Conservation (phyloP, 768 basidiomycete species). For the Lentinula detonsa region DNA sequence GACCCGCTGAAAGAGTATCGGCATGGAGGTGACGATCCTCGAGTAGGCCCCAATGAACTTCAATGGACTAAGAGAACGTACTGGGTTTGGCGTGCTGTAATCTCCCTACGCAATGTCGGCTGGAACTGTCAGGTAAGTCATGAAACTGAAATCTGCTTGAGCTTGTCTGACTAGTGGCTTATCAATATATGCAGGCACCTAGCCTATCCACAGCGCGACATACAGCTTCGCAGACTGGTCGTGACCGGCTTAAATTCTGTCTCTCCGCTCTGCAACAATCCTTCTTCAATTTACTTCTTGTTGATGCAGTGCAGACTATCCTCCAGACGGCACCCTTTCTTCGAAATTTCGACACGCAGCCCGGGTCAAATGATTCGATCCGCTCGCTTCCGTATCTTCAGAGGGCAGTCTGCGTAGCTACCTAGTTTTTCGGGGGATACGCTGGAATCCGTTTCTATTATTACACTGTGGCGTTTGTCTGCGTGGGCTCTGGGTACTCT, state of each 20-base stretch:
- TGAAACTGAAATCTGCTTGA: not conserved
- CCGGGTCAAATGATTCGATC: not conserved
- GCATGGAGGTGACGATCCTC: not conserved
- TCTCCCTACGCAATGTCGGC: not conserved
- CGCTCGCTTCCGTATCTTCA: not conserved
- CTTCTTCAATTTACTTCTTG: not conserved
- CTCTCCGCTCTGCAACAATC: not conserved
- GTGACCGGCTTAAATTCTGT: not conserved
- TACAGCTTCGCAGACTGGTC: too few species aligned
- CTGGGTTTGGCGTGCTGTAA: not conserved
- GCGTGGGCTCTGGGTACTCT: not conserved
- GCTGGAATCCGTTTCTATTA: not conserved
- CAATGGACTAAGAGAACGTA: not conserved
- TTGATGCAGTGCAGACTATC: not conserved
- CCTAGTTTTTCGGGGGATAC: not conserved
- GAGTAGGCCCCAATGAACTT: not conserved
- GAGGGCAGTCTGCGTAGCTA: not conserved
- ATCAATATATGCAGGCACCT: not conserved
- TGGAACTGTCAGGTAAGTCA: conserved; percentile 1
- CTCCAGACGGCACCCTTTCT: not conserved
- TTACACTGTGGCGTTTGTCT: not conserved
- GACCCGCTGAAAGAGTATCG: not conserved
- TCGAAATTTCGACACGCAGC: not conserved
- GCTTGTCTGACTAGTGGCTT: not conserved
- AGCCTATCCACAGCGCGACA: not conserved